Evolutionary conservation across 139 green algal species (phyloP).

Genomic region (Chlamydomonas schloesseri): DNA sequence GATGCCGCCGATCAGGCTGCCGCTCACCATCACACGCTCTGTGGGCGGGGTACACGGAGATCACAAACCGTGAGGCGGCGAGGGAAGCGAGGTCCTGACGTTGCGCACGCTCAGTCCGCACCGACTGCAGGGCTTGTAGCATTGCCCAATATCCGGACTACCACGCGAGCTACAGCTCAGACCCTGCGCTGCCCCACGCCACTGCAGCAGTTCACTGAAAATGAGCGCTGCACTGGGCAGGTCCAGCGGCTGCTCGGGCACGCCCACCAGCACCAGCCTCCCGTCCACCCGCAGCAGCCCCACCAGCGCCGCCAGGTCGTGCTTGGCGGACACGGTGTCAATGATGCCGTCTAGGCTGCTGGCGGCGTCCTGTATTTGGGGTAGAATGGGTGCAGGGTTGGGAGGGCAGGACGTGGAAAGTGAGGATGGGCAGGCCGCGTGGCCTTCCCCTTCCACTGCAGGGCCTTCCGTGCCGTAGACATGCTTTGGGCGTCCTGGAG

Average conservation of each 20-base stretch:
- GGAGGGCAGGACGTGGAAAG: not conserved
- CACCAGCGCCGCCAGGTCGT: constrained; percentile 68
- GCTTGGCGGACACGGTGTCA: constrained; percentile 82
- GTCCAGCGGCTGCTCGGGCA: constrained; percentile 28
- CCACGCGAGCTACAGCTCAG: too few relatives aligned
- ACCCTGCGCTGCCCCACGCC: too few relatives aligned
- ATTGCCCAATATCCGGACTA: too few relatives aligned
- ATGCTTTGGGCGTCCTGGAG: too few relatives aligned
- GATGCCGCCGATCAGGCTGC: constrained; percentile 79
- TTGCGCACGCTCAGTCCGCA: too few relatives aligned
- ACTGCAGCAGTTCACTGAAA: constrained; percentile 29
- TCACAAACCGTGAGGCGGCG: too few relatives aligned
- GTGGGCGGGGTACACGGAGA: too few relatives aligned
- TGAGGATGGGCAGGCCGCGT: too few relatives aligned
- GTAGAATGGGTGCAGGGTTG: not conserved
- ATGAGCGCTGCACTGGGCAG: constrained; percentile 42
- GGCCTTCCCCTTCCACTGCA: too few relatives aligned
- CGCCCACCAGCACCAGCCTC: constrained; percentile 56
- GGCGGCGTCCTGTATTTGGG: constrained; percentile 27
- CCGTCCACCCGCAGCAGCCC: constrained; percentile 67
- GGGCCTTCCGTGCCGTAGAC: not conserved
- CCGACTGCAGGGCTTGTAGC: too few relatives aligned
- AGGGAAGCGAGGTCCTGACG: not conserved
- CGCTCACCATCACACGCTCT: constrained; percentile 52
- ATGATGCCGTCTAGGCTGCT: constrained; percentile 86